These are phyloP conservation scores for Carex myosuroides DNA, from an alignment of 176 grass and related monocot species.

Conservation along the genomic window DNA sequence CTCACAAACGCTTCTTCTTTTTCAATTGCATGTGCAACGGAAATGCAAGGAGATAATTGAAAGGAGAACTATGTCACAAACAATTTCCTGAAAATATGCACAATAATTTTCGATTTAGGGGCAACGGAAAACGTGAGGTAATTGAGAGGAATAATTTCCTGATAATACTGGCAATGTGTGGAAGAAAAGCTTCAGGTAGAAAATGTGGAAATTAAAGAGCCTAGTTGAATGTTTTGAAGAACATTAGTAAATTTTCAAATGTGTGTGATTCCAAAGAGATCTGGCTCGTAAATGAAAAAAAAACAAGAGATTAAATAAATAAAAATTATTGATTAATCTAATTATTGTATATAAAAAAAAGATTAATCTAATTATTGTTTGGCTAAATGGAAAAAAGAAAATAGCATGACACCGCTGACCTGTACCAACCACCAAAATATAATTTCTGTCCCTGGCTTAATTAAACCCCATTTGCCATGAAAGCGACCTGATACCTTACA, in stretches of 20 bases:
- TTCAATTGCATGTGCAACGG: too few species aligned
- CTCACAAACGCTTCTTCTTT: background rate
- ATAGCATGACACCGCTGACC: background rate
- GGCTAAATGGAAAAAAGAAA: background rate
- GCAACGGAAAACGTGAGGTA: too few species aligned
- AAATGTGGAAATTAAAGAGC: too few species aligned
- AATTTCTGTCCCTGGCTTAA: background rate
- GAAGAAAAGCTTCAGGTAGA: background rate
- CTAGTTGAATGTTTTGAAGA: too few species aligned
- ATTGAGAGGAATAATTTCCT: background rate
- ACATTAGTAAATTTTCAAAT: too few species aligned
- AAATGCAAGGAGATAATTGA: background rate
- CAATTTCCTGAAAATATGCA: too few species aligned
- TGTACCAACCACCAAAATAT: background rate
- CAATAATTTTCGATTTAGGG: too few species aligned
- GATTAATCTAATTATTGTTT: background rate
- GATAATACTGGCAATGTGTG: background rate
- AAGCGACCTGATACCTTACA: conserved; percentile 5
- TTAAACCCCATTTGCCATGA: background rate
- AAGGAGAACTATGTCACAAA: background rate
- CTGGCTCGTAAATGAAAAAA: too few species aligned
- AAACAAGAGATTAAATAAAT: background rate
- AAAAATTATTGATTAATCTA: background rate
- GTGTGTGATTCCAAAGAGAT: too few species aligned
- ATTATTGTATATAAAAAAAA: background rate